These are phyloP conservation scores for Fusarium mundagurra DNA, from an alignment of 2,329 filamentous ascomycete genomes.

Conservation along the genomic window DNA sequence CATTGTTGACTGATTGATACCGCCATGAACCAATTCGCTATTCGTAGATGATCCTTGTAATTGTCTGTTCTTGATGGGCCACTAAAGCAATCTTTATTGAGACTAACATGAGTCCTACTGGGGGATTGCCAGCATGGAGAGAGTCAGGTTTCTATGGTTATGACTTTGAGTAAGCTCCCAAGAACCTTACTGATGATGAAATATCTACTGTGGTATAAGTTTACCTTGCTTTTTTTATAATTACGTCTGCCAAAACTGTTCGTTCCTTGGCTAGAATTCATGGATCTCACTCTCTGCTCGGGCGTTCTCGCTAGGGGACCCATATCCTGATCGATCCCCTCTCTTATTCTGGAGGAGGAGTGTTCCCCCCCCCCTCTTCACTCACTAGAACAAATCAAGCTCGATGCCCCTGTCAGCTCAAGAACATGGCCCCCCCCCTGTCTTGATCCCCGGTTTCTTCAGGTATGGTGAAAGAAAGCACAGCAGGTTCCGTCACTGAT, in stretches of 20 bases:
- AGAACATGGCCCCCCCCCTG: slow-evolving; percentile 11
- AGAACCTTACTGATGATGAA: neutral
- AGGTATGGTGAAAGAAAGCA: slow-evolving; percentile 6
- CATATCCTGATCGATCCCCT: slow-evolving; percentile 10
- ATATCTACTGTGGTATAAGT: neutral
- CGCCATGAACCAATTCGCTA: slow-evolving; percentile 5
- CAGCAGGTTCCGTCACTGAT: neutral
- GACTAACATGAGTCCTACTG: neutral
- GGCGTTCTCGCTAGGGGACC: slow-evolving; percentile 2
- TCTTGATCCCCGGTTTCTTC: slow-evolving; percentile 20
- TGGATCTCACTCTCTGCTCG: neutral
- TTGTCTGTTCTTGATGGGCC: slow-evolving; percentile 5
- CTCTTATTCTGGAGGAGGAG: slow-evolving; percentile 17
- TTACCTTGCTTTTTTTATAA: neutral
- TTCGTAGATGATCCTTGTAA: slow-evolving; percentile 9
- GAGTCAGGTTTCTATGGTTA: slow-evolving; percentile 1
- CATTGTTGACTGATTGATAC: slow-evolving; percentile 11
- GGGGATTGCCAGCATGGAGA: neutral
- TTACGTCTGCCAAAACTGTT: slow-evolving; percentile 8
- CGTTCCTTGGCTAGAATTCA: slow-evolving; percentile 1
- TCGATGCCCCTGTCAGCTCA: slow-evolving; percentile 12
- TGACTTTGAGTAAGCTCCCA: neutral
- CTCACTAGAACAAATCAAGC: slow-evolving; percentile 19
- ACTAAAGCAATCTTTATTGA: neutral
- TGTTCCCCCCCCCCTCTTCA: neutral